A percentile compares a stretch with the other conserved stretches of the same genome.
Conservation (phyloP, 176 grass and related monocot genomes). For the Elaeis guineensis region DNA sequence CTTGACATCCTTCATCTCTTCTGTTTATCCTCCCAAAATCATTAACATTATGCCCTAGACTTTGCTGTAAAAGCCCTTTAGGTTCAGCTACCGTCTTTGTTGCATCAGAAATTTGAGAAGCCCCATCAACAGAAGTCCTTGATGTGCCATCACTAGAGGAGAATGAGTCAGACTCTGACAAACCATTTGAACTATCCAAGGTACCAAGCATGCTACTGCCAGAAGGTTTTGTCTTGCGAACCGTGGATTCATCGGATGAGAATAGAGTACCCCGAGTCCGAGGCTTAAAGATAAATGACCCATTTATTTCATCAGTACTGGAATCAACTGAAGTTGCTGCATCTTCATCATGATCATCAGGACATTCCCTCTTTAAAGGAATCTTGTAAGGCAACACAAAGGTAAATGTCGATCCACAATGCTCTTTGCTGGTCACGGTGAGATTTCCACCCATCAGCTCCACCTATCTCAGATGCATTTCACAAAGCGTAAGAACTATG, state of each 20-base stretch:
- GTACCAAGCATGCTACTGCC: slow-evolving; percentile 25
- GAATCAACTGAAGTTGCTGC: slow-evolving; percentile 12
- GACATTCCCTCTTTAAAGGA: slow-evolving; percentile 51
- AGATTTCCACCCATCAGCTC: slow-evolving; percentile 82
- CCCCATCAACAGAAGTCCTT: slow-evolving; percentile 4
- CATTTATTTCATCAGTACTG: slow-evolving; percentile 42
- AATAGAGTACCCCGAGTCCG: slow-evolving; percentile 27
- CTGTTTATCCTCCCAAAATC: slow-evolving; percentile 13
- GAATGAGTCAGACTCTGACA: slow-evolving; percentile 12
- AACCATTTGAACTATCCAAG: slow-evolving; percentile 16
- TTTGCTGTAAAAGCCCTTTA: too few relatives aligned
- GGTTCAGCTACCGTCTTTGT: not conserved
- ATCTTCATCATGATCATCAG: slow-evolving; percentile 54
- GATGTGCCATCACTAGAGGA: slow-evolving; percentile 28
- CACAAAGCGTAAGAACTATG: slow-evolving; percentile 5
- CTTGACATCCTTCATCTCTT: slow-evolving; percentile 25
- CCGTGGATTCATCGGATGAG: slow-evolving; percentile 23
- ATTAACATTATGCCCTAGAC: too few relatives aligned
- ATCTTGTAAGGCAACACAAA: slow-evolving; percentile 75
- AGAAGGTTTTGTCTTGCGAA: slow-evolving; percentile 26
- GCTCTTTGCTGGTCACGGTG: slow-evolving; percentile 63
- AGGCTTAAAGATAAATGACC: slow-evolving; percentile 76
- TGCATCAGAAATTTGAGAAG: slow-evolving; percentile 12
- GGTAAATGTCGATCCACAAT: slow-evolving; percentile 79
- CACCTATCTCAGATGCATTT: slow-evolving; percentile 45